Base-by-base conservation (phyloP, 306 rosid species). In the Vigna radiata region DNA sequence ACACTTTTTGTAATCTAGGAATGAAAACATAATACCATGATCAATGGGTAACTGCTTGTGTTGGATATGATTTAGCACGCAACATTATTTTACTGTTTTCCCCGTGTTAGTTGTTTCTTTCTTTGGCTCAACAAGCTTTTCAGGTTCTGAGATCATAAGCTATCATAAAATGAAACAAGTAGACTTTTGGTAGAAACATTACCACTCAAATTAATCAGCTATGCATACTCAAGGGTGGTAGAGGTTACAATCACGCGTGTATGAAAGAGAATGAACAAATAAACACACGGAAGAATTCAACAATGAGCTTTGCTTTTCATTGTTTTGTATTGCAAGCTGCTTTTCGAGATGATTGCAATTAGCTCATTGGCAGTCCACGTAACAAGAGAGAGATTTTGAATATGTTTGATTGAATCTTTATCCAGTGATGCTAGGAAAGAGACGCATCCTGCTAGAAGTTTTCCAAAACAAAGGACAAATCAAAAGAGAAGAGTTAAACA, bases 291-390 rank as follows among this genome's bases (percentile, higher is more conserved):
- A 16, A 50, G 33, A 19, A n/a, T 50, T 37, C 80, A 52, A 10
- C 0, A 62, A 54, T 62, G 67, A 71, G 49, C 48, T 70, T 71
- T 71, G 72, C 5, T 48, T 61, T 16, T 55, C 23, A 27, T 44
- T 54, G 17, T 15, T 73, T 29, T 56, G 50, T 16, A 23, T 12
- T 43, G 27, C 58, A 47, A 55, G 76, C 29, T 73, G 70, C 12
- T 19, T 68, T 50, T 27, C 9, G 77, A 56, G 73, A 88, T 61
- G 4, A 85, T 83, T 53, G 84, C 70, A 37, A 85, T 27, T 48
- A 89, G 87, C 79, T 91, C 88, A 19, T 49, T 63, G 3, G 97
- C 90, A 41, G 97, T 88, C 94, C 97, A 88, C 53, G 95, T 91
- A 77, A 89, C 86, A 4, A 85, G 86, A 36, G 90, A 88, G 70